Evolutionary conservation across 768 basidiomycete genomes (phyloP).

Genomic region (Gymnopilus dilepis): DNA sequence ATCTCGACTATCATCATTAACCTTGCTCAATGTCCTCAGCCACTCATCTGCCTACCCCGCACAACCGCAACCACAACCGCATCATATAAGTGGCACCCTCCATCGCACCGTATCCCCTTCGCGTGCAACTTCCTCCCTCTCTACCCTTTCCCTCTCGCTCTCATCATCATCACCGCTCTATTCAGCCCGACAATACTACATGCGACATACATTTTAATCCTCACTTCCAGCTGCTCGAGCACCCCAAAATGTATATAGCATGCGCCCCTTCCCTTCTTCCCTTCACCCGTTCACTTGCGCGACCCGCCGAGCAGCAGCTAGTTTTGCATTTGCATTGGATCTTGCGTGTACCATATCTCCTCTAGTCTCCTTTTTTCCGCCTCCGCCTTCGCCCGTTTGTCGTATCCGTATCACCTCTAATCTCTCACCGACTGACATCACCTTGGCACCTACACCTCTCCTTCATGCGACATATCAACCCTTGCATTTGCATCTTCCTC

Average conservation of each 20-base stretch:
- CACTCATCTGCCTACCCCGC: not conserved
- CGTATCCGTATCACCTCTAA: too few relatives aligned
- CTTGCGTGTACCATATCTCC: not conserved
- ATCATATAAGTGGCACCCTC: too few relatives aligned
- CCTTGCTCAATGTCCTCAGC: conserved; percentile 7
- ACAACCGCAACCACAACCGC: not conserved
- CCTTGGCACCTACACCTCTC: not conserved
- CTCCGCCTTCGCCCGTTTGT: not conserved
- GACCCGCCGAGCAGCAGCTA: not conserved
- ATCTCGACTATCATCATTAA: not conserved
- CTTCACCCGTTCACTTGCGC: not conserved
- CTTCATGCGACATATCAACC: not conserved
- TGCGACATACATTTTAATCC: conserved; percentile 10
- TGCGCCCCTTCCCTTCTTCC: not conserved
- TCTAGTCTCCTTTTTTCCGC: not conserved
- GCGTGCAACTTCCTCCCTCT: not conserved
- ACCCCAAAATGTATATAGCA: conserved; percentile 11
- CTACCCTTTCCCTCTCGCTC: not conserved
- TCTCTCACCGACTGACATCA: too few relatives aligned
- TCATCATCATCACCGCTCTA: not conserved
- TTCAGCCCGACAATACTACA: not conserved
- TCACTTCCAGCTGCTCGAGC: conserved; percentile 2
- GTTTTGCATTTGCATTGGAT: not conserved
- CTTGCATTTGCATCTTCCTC: not conserved
- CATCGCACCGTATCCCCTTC: not conserved